These are phyloP conservation scores for Gossypium australe DNA, from an alignment of 345 rosid genomes.

Conservation along the genomic window DNA sequence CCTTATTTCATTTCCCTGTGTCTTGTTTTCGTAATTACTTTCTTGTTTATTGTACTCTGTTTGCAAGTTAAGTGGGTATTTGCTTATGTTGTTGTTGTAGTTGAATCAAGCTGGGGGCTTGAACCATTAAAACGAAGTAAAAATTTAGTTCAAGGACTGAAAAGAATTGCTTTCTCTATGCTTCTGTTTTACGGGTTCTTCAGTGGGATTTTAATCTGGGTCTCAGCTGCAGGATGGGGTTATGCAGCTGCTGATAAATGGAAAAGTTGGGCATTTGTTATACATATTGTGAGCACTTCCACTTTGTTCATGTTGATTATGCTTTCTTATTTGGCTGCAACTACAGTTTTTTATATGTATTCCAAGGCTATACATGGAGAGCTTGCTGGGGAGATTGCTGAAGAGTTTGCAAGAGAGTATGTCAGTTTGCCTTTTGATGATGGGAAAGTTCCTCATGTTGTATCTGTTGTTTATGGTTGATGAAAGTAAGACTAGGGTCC, in stretches of 20 bases:
- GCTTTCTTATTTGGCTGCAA: slow-evolving; percentile 46
- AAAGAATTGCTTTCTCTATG: slow-evolving; percentile 32
- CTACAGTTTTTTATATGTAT: slow-evolving; percentile 57
- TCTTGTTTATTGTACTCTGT: slow-evolving; percentile 20
- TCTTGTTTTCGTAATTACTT: slow-evolving; percentile 12
- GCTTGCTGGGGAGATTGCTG: slow-evolving; percentile 35
- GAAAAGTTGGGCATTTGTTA: slow-evolving; percentile 42
- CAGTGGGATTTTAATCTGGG: slow-evolving; percentile 27
- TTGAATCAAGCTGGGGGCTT: slow-evolving; percentile 66
- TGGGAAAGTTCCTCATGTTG: slow-evolving; percentile 66
- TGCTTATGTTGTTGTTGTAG: slow-evolving; percentile 50
- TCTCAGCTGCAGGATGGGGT: slow-evolving; percentile 15
- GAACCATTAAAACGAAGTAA: slow-evolving; percentile 57
- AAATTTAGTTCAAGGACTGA: slow-evolving; percentile 45
- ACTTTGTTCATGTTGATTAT: slow-evolving; percentile 26
- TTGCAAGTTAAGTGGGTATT: slow-evolving; percentile 49
- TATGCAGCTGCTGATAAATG: slow-evolving; percentile 24
- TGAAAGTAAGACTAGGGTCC: not conserved
- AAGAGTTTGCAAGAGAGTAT: slow-evolving; percentile 65
- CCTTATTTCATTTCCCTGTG: slow-evolving; percentile 25
- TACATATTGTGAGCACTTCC: slow-evolving; percentile 47
- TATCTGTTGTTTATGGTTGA: slow-evolving; percentile 33
- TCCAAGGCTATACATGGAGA: slow-evolving; percentile 77
- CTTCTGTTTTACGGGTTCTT: slow-evolving; percentile 27
- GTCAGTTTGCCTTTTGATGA: slow-evolving; percentile 75